A percentile compares a stretch with the other conserved stretches of the same genome.
These are phyloP conservation scores for Fusarium tupiense DNA, from an alignment of 2,329 filamentous ascomycete genomes.

Conservation along the genomic window DNA sequence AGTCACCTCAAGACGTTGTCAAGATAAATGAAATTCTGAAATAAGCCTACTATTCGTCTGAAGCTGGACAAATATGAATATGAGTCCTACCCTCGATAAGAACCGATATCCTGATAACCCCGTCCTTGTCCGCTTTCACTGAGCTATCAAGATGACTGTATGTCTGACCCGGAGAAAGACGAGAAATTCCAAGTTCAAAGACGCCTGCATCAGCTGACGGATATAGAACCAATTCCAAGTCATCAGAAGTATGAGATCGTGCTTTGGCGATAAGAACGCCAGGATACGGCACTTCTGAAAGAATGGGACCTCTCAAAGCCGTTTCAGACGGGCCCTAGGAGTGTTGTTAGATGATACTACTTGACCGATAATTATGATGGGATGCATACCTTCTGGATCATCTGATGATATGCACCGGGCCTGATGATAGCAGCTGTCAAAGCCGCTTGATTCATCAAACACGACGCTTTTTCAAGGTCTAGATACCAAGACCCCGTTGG, in stretches of 20 bases:
- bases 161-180: background rate
- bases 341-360: background rate
- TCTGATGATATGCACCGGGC: background rate
- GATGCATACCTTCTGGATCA: background rate
- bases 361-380: accelerated
- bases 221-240: background rate
- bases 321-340: background rate
- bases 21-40: too few relatives aligned
- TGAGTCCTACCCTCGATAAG: background rate
- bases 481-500: background rate
- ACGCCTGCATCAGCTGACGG: background rate
- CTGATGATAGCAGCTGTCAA: background rate
- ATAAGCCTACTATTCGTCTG: too few relatives aligned
- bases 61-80: background rate
- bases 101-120: background rate
- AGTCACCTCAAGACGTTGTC: too few relatives aligned
- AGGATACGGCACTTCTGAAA: background rate
- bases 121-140: background rate
- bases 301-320: background rate
- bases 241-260: background rate
- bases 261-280: background rate
- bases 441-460: background rate
- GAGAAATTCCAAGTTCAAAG: background rate
- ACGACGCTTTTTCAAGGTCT: background rate
- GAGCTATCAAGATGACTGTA: background rate